phyloP scores from a whole-genome alignment of 2,329 filamentous ascomycete species.

The Cryoendolithus antarcticus region DNA sequence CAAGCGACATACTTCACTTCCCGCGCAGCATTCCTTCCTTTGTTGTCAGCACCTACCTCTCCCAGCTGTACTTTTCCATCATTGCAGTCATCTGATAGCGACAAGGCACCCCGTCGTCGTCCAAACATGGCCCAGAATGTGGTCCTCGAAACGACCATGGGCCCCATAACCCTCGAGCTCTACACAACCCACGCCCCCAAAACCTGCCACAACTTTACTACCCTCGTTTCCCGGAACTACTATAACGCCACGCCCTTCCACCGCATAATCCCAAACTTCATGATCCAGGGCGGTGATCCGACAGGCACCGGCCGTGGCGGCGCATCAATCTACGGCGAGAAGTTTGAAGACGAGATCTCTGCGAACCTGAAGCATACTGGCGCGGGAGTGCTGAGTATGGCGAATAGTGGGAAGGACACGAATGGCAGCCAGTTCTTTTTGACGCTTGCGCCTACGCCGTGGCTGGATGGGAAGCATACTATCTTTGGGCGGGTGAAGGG shows the following conservation, averaged over 20 bases:
- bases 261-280: conserved; percentile 89
- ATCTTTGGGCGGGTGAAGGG: conserved; percentile 85
- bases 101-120: no score
- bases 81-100: no score
- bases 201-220: conserved; percentile 53
- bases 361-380: conserved; percentile 75
- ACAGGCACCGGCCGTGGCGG: conserved; percentile 89
- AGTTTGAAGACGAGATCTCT: conserved; percentile 85
- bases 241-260: conserved; percentile 82
- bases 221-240: conserved; percentile 70
- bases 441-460: conserved; percentile 84
- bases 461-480: conserved; percentile 93
- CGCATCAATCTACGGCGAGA: conserved; percentile 78
- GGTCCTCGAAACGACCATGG: conserved; percentile 75
- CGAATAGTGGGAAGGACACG: conserved; percentile 82
- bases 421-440: conserved; percentile 96
- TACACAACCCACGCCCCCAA: conserved; percentile 78
- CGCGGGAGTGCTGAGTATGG: conserved; percentile 87
- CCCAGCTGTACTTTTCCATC: no score
- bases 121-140: conserved; percentile 62
- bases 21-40: no score
- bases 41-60: no score
- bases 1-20: no score
- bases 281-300: conserved; percentile 78
- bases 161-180: conserved; percentile 74